Percentiles rank a stretch among this genome's conserved stretches.
These are phyloP conservation scores for Toxoplasma gondii DNA, from an alignment of 169 alveolate genomes.

Conservation along the genomic window DNA sequence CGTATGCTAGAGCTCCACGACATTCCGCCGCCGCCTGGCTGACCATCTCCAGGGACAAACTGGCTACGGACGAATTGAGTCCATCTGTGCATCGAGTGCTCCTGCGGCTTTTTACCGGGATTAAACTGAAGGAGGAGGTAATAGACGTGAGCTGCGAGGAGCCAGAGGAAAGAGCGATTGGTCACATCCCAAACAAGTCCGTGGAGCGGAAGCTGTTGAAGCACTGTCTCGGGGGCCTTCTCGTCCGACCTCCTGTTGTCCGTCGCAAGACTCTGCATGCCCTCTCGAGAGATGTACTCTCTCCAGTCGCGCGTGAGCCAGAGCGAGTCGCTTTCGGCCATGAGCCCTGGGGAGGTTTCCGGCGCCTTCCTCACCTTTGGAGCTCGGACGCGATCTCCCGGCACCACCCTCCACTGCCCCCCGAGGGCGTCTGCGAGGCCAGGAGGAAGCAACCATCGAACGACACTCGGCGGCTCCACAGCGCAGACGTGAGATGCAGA, in stretches of 20 bases:
- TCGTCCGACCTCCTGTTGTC: neutral
- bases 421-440: neutral
- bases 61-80: no score
- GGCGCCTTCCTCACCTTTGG: neutral
- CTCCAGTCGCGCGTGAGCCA: neutral
- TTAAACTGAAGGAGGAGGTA: slow-evolving; percentile 26
- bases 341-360: neutral
- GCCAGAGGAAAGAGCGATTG: slow-evolving; percentile 38
- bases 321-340: neutral
- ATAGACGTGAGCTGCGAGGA: slow-evolving; percentile 38
- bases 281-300: neutral
- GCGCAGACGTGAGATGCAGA: neutral
- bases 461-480: neutral
- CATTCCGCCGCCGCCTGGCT: no score
- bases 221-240: neutral
- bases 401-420: no score
- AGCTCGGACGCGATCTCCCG: no score
- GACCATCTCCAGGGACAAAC: no score
- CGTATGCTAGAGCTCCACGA: no score
- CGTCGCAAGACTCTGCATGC: neutral
- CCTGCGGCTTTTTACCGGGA: no score
- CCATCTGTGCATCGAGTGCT: no score
- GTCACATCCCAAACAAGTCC: slow-evolving; percentile 14
- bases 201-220: neutral
- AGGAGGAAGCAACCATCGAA: neutral